Conservation (phyloP, 257 asterid species). For the Solanum paucissectum region DNA sequence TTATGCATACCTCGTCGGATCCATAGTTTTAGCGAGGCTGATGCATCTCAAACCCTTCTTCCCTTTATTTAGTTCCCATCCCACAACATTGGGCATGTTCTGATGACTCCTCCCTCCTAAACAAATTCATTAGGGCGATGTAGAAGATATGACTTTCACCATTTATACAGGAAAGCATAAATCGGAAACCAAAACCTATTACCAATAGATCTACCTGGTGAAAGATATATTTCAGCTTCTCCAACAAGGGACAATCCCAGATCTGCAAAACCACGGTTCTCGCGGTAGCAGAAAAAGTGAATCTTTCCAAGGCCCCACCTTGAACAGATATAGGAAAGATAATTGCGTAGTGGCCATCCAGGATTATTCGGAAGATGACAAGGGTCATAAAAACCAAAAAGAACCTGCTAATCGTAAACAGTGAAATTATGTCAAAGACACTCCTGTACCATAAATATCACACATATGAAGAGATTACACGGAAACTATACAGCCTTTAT, state of each 20-base stretch:
- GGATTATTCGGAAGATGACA: conserved; percentile 75
- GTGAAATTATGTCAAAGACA: not conserved
- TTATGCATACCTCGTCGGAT: conserved; percentile 66
- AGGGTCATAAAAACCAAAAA: conserved; percentile 90
- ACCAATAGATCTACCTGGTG: conserved; percentile 48
- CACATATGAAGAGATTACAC: not conserved
- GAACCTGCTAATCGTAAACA: conserved; percentile 36
- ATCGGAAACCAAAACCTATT: not conserved
- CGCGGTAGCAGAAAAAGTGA: conserved; percentile 76
- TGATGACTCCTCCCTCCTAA: conserved; percentile 41
- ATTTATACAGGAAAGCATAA: not conserved
- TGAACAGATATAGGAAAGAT: conserved; percentile 50
- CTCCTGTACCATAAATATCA: not conserved
- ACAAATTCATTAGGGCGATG: not conserved
- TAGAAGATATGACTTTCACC: not conserved
- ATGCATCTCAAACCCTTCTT: conserved; percentile 47
- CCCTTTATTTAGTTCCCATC: conserved; percentile 77
- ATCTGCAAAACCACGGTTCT: conserved; percentile 87
- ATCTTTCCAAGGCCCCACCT: conserved; percentile 60
- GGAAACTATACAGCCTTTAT: not conserved
- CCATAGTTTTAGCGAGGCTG: conserved; percentile 85
- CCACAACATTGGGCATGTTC: conserved; percentile 57
- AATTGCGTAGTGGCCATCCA: conserved; percentile 96
- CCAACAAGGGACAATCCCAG: conserved; percentile 70
- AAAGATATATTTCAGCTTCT: conserved; percentile 53